Conservation (phyloP, 1,284 basidiomycete genomes). For the Trametes polyzona region DNA sequence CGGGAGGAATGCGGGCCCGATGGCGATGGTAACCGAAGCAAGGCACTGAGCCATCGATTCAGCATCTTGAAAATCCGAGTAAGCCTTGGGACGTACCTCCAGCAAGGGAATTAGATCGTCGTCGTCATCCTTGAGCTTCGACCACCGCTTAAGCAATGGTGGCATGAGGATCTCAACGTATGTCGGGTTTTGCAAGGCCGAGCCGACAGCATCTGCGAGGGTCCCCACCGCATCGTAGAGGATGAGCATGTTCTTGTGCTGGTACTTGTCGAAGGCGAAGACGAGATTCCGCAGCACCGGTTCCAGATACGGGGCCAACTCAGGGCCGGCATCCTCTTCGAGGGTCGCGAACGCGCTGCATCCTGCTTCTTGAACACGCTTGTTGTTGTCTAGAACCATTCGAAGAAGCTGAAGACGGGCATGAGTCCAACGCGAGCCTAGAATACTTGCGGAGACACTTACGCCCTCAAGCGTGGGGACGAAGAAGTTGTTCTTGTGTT, state of each 20-base stretch:
- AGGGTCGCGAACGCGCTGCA: conserved; percentile 98
- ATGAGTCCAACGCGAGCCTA: conserved; percentile 6
- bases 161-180: conserved; percentile 98
- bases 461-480: conserved; percentile 98
- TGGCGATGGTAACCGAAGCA: conserved; percentile 96
- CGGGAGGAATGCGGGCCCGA: conserved; percentile 88
- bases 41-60: conserved; percentile 70
- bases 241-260: conserved; percentile 99
- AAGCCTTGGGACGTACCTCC: conserved; percentile 63
- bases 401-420: conserved; percentile 71
- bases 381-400: conserved; percentile 99
- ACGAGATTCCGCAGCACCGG: conserved; percentile 95
- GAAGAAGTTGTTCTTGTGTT: conserved; percentile 90
- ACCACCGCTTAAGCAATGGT: conserved; percentile 90
- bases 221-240: conserved; percentile 98
- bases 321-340: conserved; percentile 94
- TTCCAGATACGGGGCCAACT: conserved; percentile 92
- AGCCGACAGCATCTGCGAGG: conserved; percentile 93
- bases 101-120: conserved; percentile 93
- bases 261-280: conserved; percentile 96
- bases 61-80: neutral
- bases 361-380: conserved; percentile 98
- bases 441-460: conserved; percentile 41
- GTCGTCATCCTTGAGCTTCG: conserved; percentile 87
- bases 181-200: conserved; percentile 82